These are phyloP conservation scores for Syzygium oleosum DNA, from an alignment of 345 rosid genomes.

Conservation along the genomic window DNA sequence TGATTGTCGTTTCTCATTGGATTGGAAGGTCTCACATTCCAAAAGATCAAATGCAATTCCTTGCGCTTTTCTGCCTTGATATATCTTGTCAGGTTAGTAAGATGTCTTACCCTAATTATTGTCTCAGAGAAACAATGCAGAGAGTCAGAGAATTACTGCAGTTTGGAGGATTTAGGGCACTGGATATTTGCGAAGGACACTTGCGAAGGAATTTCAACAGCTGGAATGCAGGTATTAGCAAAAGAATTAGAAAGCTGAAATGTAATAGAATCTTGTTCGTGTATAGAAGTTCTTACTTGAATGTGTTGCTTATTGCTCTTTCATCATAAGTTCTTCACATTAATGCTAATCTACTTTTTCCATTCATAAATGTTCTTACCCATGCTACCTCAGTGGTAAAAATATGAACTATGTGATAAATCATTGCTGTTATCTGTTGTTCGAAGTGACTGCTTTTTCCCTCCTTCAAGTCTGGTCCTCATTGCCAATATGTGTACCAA, in stretches of 20 bases:
- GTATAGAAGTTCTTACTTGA: neutral
- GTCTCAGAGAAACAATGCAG: neutral
- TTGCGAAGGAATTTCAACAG: slow-evolving; percentile 63
- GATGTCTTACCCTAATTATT: neutral
- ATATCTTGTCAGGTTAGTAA: too few species aligned
- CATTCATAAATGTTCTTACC: neutral
- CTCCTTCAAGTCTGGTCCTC: neutral
- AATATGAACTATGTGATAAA: neutral
- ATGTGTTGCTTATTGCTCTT: neutral
- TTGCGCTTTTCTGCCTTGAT: neutral
- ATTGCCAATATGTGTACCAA: neutral
- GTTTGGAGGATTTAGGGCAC: slow-evolving; percentile 43
- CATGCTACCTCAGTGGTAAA: neutral
- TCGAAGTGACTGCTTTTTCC: neutral
- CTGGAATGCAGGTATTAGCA: slow-evolving; percentile 45
- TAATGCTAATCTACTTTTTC: neutral
- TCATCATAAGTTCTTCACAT: neutral
- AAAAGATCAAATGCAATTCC: too few species aligned
- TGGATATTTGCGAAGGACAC: slow-evolving; percentile 47
- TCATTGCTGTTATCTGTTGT: fast-evolving
- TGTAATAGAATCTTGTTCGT: neutral
- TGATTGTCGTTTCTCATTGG: too few species aligned
- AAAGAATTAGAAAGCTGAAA: neutral
- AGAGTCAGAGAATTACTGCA: neutral
- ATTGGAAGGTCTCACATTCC: too few species aligned